Evolutionary conservation across 352 stramenopile species (phyloP).

Genomic region (Globisporangium rhizosaccharum): DNA sequence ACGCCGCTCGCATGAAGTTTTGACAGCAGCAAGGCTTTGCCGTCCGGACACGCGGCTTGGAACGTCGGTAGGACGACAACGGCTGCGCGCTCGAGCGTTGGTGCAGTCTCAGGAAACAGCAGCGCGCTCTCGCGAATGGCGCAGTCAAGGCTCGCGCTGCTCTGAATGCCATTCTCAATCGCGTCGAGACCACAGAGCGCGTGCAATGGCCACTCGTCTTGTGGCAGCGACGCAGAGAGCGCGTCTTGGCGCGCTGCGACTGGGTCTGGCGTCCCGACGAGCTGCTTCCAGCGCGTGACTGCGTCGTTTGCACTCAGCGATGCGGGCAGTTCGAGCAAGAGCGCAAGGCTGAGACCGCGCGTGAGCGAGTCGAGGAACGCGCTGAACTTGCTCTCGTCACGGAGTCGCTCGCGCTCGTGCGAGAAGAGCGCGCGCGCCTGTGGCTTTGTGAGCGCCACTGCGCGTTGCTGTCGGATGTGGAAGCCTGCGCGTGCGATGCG

Average conservation of each 20-base stretch:
- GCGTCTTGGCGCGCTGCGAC: conserved; percentile 33
- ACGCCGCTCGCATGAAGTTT: conserved; percentile 19
- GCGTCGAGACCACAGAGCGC: conserved; percentile 64
- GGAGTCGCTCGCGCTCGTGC: conserved; percentile 21
- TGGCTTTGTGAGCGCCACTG: conserved; percentile 31
- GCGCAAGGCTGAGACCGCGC: conserved; percentile 47
- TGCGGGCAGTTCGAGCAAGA: conserved; percentile 38
- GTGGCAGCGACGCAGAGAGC: conserved; percentile 22
- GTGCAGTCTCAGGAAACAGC: conserved; percentile 35
- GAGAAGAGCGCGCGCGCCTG: conserved; percentile 36
- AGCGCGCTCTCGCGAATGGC: conserved; percentile 58
- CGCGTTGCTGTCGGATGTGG: conserved; percentile 24
- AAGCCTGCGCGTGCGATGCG: conserved; percentile 62
- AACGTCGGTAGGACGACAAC: conserved; percentile 38
- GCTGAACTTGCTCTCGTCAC: conserved; percentile 22
- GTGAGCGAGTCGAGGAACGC: conserved; percentile 52
- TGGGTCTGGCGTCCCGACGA: conserved; percentile 63
- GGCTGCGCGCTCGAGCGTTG: conserved; percentile 27
- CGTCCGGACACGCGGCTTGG: conserved; percentile 17
- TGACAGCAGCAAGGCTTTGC: conserved; percentile 19
- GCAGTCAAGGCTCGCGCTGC: conserved; percentile 45
- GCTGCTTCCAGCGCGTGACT: conserved; percentile 30
- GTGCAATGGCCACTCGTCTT: conserved; percentile 54
- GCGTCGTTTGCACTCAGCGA: conserved; percentile 10
- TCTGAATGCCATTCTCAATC: conserved; percentile 61